Conservation (phyloP, 352 stramenopile species). For the Porosira glacialis region DNA sequence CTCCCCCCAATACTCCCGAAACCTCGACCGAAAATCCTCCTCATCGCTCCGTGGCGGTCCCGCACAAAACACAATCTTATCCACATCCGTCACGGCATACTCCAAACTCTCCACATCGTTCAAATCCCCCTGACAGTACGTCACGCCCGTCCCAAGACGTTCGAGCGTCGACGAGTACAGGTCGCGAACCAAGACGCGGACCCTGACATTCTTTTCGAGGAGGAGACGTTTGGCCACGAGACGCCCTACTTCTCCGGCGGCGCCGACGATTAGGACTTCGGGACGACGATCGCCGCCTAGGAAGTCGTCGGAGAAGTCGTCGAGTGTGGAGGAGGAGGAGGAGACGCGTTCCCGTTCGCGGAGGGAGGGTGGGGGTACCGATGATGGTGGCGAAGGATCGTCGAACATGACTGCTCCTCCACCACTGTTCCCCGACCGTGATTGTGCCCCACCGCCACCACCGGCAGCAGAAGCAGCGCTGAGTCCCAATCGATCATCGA, state of each 20-base stretch:
- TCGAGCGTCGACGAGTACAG: constrained; percentile 78
- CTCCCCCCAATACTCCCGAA: too few relatives aligned
- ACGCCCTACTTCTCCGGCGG: constrained; percentile 58
- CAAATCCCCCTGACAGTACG: constrained; percentile 78
- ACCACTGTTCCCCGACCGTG: constrained; percentile 12
- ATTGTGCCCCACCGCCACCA: constrained; percentile 14
- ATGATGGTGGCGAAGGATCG: not conserved
- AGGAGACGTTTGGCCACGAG: constrained; percentile 65
- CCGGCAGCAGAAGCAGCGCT: too few relatives aligned
- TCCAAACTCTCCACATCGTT: constrained; percentile 75
- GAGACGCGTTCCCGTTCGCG: too few relatives aligned
- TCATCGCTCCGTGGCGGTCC: constrained; percentile 31
- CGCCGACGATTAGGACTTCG: constrained; percentile 74
- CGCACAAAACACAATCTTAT: constrained; percentile 81
- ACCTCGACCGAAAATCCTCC: too few relatives aligned
- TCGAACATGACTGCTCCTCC: constrained; percentile 11
- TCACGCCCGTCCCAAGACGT: constrained; percentile 69
- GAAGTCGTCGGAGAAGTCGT: too few relatives aligned
- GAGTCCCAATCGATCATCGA: constrained; percentile 69
- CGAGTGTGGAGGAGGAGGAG: constrained; percentile 5
- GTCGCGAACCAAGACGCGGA: constrained; percentile 74
- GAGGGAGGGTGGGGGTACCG: too few relatives aligned
- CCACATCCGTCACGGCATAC: constrained; percentile 79
- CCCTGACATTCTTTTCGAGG: constrained; percentile 62
- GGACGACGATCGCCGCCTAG: constrained; percentile 58